These are phyloP conservation scores for Tripidium arundinaceum DNA, from an alignment of 202 grass and related monocot genomes.

Conservation along the genomic window DNA sequence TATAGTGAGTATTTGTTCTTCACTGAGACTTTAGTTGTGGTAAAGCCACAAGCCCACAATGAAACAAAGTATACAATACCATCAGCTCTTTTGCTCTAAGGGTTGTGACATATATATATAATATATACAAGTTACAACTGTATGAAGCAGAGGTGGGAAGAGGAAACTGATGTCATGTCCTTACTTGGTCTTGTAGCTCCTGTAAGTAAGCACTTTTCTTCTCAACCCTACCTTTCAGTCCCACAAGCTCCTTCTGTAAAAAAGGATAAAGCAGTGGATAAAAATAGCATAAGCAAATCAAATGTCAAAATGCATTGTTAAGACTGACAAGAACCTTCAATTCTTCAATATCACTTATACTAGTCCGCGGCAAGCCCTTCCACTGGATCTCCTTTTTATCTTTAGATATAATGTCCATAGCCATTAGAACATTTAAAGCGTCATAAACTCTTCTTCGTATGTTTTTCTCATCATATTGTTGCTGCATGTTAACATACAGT, in stretches of 20 bases:
- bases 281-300: background rate
- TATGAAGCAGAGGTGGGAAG: background rate
- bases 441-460: constrained; percentile 97
- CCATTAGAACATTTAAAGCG: constrained; percentile 95
- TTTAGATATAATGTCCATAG: constrained; percentile 99
- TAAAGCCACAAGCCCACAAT: background rate
- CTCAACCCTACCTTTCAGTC: constrained; percentile 71
- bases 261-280: constrained; percentile 14
- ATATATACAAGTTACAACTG: background rate
- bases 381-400: constrained; percentile 99
- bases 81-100: background rate
- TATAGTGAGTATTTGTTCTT: background rate
- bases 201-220: constrained; percentile 93
- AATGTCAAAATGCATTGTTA: background rate
- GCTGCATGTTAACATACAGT: constrained; percentile 51
- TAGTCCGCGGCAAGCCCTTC: constrained; percentile 97
- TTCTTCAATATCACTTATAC: constrained; percentile 93
- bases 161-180: constrained; percentile 1
- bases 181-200: constrained; percentile 97
- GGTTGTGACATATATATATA: background rate
- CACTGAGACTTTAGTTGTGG: background rate
- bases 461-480: constrained; percentile 99
- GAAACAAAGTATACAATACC: background rate
- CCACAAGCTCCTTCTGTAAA: constrained; percentile 59
- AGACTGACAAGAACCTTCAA: constrained; percentile 59